phyloP scores from a whole-genome alignment of 164 flowering plant species.

The Pachysandra terminalis region DNA sequence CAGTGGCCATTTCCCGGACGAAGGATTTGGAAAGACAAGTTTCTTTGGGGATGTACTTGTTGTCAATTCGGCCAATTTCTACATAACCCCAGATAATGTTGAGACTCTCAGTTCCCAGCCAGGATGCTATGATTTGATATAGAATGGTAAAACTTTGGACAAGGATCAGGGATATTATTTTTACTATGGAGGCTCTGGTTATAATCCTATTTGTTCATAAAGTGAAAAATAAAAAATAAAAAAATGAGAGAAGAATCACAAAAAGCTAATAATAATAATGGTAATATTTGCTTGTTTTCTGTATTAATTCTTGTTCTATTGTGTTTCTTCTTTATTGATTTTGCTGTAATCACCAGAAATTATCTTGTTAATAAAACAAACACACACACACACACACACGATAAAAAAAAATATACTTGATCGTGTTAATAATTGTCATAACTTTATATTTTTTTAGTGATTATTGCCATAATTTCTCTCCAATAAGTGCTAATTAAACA shows the following conservation, averaged over 20 bases:
- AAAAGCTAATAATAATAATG: too few species aligned
- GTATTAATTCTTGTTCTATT: too few species aligned
- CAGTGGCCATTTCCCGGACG: slow-evolving; percentile 11
- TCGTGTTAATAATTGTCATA: too few species aligned
- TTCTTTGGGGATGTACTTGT: neutral
- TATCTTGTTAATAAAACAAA: too few species aligned
- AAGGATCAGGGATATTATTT: neutral
- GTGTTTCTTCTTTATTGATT: too few species aligned
- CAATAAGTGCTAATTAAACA: too few species aligned
- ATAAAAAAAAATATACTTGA: too few species aligned
- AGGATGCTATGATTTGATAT: neutral
- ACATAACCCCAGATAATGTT: neutral
- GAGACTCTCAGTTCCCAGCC: neutral
- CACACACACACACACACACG: too few species aligned
- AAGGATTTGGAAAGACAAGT: neutral
- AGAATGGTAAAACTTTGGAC: neutral
- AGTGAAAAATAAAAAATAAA: neutral
- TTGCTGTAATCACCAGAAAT: too few species aligned
- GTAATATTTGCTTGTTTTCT: too few species aligned
- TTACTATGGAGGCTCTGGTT: neutral
- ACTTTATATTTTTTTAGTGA: too few species aligned
- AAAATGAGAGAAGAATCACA: neutral
- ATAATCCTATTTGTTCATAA: neutral
- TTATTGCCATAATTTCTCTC: too few species aligned
- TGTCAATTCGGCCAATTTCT: neutral